These are phyloP conservation scores for Sphaerulina vaccinii DNA, from an alignment of 2,329 filamentous ascomycete species.

Conservation along the genomic window DNA sequence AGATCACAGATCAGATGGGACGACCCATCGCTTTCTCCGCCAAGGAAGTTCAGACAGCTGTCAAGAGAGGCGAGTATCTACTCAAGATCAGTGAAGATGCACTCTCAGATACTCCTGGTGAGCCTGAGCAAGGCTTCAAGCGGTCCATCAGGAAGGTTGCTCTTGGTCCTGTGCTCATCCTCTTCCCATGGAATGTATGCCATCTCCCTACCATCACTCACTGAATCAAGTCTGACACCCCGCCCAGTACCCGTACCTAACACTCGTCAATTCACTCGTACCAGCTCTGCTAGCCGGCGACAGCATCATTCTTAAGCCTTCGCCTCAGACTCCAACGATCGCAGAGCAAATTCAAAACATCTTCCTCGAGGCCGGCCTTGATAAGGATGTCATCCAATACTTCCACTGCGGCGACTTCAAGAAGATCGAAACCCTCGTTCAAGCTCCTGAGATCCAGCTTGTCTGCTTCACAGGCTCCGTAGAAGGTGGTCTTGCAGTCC, in stretches of 20 bases:
- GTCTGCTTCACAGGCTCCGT: conserved; percentile 95
- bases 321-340: conserved; percentile 89
- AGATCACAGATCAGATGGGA: conserved; percentile 93
- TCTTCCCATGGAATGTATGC: conserved; percentile 95
- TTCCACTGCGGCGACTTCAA: conserved; percentile 82
- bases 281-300: conserved; percentile 90
- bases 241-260: conserved; percentile 87
- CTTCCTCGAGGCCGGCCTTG: conserved; percentile 78
- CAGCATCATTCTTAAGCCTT: conserved; percentile 89
- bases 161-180: conserved; percentile 79
- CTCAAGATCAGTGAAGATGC: conserved; percentile 78
- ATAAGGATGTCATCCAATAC: conserved; percentile 80
- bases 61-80: conserved; percentile 81
- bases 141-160: conserved; percentile 86
- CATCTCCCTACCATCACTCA: background rate
- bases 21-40: conserved; percentile 83
- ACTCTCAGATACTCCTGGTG: conserved; percentile 76
- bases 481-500: conserved; percentile 79
- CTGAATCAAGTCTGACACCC: conserved; percentile 5
- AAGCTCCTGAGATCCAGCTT: conserved; percentile 71
- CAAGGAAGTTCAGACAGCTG: conserved; percentile 79
- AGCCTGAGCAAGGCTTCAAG: conserved; percentile 83
- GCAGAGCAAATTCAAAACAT: conserved; percentile 77
- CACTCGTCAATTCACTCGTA: conserved; percentile 86
- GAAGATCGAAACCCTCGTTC: conserved; percentile 74